Conservation (phyloP, 2,329 filamentous ascomycete species). For the Neonectria magnoliae region DNA sequence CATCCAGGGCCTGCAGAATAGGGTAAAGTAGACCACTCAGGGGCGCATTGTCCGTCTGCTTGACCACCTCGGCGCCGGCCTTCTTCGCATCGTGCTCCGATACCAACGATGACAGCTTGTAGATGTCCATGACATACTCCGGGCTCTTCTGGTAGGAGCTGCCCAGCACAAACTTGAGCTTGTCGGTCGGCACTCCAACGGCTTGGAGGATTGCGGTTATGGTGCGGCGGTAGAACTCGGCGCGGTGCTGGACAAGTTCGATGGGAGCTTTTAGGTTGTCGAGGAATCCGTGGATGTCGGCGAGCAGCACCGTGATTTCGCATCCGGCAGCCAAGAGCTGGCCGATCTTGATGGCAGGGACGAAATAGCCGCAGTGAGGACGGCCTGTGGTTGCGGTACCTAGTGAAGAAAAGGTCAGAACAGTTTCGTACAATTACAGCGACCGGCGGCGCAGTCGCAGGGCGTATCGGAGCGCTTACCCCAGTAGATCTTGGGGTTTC, state of each 20-base stretch:
- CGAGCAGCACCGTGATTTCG: constrained; percentile 81
- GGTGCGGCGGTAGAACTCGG: constrained; percentile 82
- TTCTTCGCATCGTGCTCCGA: constrained; percentile 87
- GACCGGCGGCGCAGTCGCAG: not conserved
- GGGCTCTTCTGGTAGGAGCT: constrained; percentile 80
- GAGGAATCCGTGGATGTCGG: constrained; percentile 80
- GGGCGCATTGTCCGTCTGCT: constrained; percentile 83
- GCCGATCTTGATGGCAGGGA: constrained; percentile 88
- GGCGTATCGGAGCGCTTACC: constrained; percentile 54
- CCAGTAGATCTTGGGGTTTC: constrained; percentile 86
- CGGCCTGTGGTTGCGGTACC: constrained; percentile 86
- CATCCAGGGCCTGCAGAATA: constrained; percentile 84
- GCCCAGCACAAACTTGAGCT: constrained; percentile 85
- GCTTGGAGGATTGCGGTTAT: constrained; percentile 81
- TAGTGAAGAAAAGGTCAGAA: constrained; percentile 40
- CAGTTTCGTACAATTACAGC: not conserved
- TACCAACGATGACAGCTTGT: constrained; percentile 75
- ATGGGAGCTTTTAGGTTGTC: constrained; percentile 88
- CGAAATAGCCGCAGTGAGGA: constrained; percentile 90
- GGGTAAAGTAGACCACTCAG: constrained; percentile 61
- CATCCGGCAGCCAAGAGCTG: constrained; percentile 88
- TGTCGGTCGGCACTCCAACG: constrained; percentile 80
- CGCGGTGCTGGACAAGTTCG: constrained; percentile 84
- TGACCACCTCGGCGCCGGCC: constrained; percentile 93
- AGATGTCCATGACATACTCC: constrained; percentile 89